These are phyloP conservation scores for Sporothrix variecibatus DNA, from an alignment of 2,329 filamentous ascomycete species.

Conservation along the genomic window DNA sequence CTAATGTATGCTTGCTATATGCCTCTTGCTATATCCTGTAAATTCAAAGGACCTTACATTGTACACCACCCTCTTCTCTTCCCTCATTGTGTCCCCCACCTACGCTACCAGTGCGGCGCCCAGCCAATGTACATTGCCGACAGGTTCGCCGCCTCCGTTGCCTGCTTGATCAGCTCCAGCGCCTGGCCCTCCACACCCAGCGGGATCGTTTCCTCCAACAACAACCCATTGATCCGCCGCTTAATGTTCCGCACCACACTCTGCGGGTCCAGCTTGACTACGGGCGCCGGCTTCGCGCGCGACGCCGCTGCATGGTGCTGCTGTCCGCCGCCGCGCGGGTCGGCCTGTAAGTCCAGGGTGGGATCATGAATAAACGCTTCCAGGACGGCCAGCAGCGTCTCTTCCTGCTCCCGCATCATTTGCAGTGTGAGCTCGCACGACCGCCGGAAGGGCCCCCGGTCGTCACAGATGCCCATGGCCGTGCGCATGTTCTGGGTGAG, in stretches of 20 bases:
- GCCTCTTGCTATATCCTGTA: background rate
- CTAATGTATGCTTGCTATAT: background rate
- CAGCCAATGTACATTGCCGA: constrained; percentile 97
- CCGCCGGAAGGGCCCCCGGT: constrained; percentile 89
- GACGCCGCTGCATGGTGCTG: constrained; percentile 41
- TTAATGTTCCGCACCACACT: constrained; percentile 89
- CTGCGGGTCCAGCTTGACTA: constrained; percentile 56
- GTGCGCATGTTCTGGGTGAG: constrained; percentile 98
- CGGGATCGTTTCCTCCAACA: constrained; percentile 86
- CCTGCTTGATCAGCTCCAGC: constrained; percentile 89
- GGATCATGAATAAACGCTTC: constrained; percentile 98
- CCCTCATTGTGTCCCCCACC: background rate
- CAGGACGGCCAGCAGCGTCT: constrained; percentile 94
- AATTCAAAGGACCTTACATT: background rate
- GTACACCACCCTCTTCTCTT: background rate
- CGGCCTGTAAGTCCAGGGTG: constrained; percentile 78
- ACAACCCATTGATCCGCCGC: constrained; percentile 79
- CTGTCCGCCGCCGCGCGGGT: constrained; percentile 34
- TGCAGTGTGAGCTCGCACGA: constrained; percentile 86
- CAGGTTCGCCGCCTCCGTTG: constrained; percentile 76
- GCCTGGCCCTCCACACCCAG: constrained; percentile 95
- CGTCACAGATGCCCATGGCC: constrained; percentile 92
- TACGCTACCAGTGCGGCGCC: constrained; percentile 59
- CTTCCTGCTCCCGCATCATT: constrained; percentile 85
- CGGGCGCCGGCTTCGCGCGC: constrained; percentile 52